Evolutionary conservation across 306 rosid species (phyloP).

Genomic region (Casuarina glauca): DNA sequence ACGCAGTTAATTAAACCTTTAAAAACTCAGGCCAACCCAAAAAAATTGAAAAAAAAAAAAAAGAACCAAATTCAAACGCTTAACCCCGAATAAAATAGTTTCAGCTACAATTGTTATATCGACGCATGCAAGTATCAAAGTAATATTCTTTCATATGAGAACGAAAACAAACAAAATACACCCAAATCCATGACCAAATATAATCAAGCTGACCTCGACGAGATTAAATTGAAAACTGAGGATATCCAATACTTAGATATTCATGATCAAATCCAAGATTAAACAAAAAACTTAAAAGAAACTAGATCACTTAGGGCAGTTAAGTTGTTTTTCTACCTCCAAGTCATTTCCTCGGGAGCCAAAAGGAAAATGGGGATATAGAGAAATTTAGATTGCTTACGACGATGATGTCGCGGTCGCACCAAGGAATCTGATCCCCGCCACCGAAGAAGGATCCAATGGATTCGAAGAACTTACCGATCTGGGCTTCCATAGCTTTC

Average conservation of each 20-base stretch:
- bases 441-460: conserved; percentile 47
- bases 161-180: neutral
- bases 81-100: neutral
- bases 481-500: conserved; percentile 56
- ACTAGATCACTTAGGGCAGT: neutral
- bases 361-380: conserved; percentile 12
- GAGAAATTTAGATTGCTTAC: conserved; percentile 35
- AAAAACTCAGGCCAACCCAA: too few species aligned
- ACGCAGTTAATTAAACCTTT: too few species aligned
- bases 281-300: neutral
- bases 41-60: too few species aligned
- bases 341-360: neutral
- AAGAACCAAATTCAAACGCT: neutral
- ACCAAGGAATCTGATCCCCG: conserved; percentile 57
- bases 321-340: neutral
- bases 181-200: too few species aligned
- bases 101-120: neutral
- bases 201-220: neutral
- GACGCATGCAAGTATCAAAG: neutral
- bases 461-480: conserved; percentile 67
- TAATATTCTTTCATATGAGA: neutral
- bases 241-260: neutral
- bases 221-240: neutral
- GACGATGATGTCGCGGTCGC: conserved; percentile 49
- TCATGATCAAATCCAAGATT: neutral